Evolutionary conservation across 768 basidiomycete genomes (phyloP), one percentile per base, ranked within the genome.

Genomic region (Tulasnella sp.): DNA sequence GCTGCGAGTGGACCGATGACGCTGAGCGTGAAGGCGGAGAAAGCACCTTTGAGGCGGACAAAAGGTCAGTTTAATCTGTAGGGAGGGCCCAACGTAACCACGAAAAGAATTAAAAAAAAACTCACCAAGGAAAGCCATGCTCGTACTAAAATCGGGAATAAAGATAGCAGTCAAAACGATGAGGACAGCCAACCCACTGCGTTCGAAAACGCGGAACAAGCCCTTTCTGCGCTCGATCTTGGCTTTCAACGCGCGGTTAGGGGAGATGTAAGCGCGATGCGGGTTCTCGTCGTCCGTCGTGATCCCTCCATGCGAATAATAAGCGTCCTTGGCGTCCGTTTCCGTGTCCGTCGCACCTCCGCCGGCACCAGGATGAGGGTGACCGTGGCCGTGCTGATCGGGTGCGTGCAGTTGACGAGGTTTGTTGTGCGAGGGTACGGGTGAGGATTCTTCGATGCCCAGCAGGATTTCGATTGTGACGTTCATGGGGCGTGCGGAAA

Each of bases 401-500:
- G n/a, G n/a, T n/a, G 64, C 77, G 38, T 31, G 29, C 31, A 37
- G 52, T 19, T 58, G 49, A 14, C 76, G 31, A 9, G 72, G 75
- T 54, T 45, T 39, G 75, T 40, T 54, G 54, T 75, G 72, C 36
- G 71, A 38, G 3, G 75, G 49, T 14, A 73, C 29, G 75, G 75
- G 40, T 75, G 72, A 36, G 78, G 79, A 71, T n/a, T 79, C 78
- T 77, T 92, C 90, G 78, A 94, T 85, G 34, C 91, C 91, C 49
- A 96, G 84, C 68, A 93, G 82, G 76, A 90, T 88, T 81, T 96
- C 95, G 71, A 98, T 83, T 0, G 93, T 96, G 64, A 93, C 83
- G 80, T 91, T 93, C 52, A 98, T 87, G 89, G 93, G 96, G 81
- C 93, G 86, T 1, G 90, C 91, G 67, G 89, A 89, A 67, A 99